These are phyloP conservation scores for Aspergillus terreus DNA, from an alignment of 2,329 filamentous ascomycete species.

Conservation along the genomic window DNA sequence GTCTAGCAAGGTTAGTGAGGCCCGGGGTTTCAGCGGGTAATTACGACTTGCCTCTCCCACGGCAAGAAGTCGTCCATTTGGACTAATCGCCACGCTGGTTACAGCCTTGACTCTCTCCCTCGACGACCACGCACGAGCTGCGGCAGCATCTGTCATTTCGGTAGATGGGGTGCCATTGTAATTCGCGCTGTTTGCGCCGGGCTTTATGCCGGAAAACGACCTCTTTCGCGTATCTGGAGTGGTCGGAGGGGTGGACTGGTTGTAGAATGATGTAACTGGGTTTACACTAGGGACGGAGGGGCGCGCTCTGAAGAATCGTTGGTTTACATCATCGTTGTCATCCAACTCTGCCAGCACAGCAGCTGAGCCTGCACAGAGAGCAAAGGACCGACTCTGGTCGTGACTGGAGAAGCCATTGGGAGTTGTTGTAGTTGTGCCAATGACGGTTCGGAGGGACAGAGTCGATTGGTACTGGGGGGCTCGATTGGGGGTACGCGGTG, in stretches of 20 bases:
- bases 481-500: conserved; percentile 61
- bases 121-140: conserved; percentile 75
- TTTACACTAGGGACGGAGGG: conserved; percentile 68
- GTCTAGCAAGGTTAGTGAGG: conserved; percentile 52
- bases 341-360: conserved; percentile 85
- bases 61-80: conserved; percentile 80
- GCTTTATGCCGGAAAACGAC: conserved; percentile 54
- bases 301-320: conserved; percentile 87
- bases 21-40: not conserved
- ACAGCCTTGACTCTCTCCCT: conserved; percentile 92
- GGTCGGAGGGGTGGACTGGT: conserved; percentile 53
- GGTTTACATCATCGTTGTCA: conserved; percentile 59
- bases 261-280: conserved; percentile 51
- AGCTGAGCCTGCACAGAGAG: conserved; percentile 87
- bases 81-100: conserved; percentile 83
- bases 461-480: conserved; percentile 39
- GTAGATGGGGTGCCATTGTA: conserved; percentile 45
- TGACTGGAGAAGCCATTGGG: conserved; percentile 84
- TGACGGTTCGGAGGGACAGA: conserved; percentile 75
- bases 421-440: conserved; percentile 83
- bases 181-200: conserved; percentile 42
- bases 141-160: conserved; percentile 56
- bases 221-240: conserved; percentile 56
- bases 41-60: conserved; percentile 68
- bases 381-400: conserved; percentile 66